Base-by-base conservation (phyloP, 805 yeast species). In the Alloascoidea hylecoeti region DNA sequence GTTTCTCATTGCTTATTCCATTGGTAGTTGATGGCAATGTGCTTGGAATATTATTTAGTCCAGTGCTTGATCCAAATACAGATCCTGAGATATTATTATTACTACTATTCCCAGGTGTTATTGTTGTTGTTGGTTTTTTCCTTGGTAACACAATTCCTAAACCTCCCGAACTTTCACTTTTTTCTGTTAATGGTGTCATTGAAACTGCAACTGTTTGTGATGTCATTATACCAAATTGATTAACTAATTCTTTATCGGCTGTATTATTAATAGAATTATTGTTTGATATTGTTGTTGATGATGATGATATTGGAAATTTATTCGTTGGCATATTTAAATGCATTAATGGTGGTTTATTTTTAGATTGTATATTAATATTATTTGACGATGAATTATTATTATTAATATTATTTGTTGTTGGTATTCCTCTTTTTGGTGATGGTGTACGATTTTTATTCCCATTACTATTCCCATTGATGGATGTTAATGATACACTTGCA, bases 301-400 rank as follows among this genome's bases (percentile, higher is more conserved):
- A 27, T 18, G 33, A 16, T 3, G 27, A 3, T 18, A 41, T 9
- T 39, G 41, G 33, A 38, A 14, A 33, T 23, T 39, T 23, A 23
- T 23, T 23, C 30, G 9, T 9, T 23, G 30, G 30, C 30, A 23
- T 23, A 9, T 23, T 9, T 9, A 23, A 9, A 23, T 23, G 30
- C 30, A 23, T 9, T 23, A n/a, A n/a, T n/a, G n/a, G n/a, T n/a
- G n/a, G n/a, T n/a, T n/a, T n/a, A n/a, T n/a, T n/a, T n/a, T n/a
- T n/a, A n/a, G n/a, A n/a, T n/a, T n/a, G n/a, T n/a, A n/a, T n/a
- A n/a, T n/a, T n/a, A n/a, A n/a, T n/a, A n/a, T n/a, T n/a, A n/a
- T n/a, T n/a, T n/a, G n/a, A n/a, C n/a, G n/a, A n/a, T n/a, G n/a
- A n/a, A n/a, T n/a, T n/a, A n/a, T n/a, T n/a, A n/a, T n/a, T n/a